A percentile compares a stretch with the other conserved stretches of the same genome.
Conservation (phyloP, 371 early-diverging fungal species). For the Actinomortierella ambigua region DNA sequence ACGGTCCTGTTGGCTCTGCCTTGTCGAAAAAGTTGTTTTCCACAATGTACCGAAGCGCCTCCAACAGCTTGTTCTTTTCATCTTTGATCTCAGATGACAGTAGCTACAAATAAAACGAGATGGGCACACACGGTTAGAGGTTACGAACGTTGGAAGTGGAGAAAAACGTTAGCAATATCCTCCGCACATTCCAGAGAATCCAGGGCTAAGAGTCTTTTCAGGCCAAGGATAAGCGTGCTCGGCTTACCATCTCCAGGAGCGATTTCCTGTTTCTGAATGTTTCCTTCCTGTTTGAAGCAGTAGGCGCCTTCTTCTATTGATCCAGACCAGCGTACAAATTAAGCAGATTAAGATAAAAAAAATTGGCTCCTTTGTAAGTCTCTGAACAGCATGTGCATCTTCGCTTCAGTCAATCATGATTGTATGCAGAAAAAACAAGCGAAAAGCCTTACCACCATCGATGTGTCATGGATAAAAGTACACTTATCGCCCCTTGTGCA, state of each 20-base stretch:
- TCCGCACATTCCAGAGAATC: too few species aligned
- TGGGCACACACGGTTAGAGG: too few species aligned
- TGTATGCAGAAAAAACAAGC: background rate
- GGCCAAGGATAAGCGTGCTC: too few species aligned
- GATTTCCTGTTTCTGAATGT: slow-evolving; percentile 47
- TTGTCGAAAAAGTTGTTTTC: slow-evolving; percentile 70
- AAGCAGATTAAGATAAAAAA: background rate
- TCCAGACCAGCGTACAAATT: slow-evolving; percentile 8
- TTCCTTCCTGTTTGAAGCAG: slow-evolving; percentile 15
- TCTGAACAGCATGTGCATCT: too few species aligned
- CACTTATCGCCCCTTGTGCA: slow-evolving; percentile 56
- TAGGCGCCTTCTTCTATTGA: slow-evolving; percentile 24
- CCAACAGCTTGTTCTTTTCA: slow-evolving; percentile 58
- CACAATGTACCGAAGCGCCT: slow-evolving; percentile 84
- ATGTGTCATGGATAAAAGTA: slow-evolving; percentile 53
- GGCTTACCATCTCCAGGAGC: slow-evolving; percentile 52
- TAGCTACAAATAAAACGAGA: slow-evolving; percentile 21
- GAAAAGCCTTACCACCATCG: slow-evolving; percentile 23
- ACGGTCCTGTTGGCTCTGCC: slow-evolving; percentile 11
- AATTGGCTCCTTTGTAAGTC: background rate
- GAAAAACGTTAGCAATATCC: too few species aligned
- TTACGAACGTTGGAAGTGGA: too few species aligned
- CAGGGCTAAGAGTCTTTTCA: too few species aligned
- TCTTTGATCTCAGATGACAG: slow-evolving; percentile 57
- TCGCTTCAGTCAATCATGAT: background rate